Percentiles rank a stretch among this genome's conserved stretches.
These are phyloP conservation scores for Calonectria hongkongensis DNA, from an alignment of 2,329 filamentous ascomycete species.

Conservation along the genomic window DNA sequence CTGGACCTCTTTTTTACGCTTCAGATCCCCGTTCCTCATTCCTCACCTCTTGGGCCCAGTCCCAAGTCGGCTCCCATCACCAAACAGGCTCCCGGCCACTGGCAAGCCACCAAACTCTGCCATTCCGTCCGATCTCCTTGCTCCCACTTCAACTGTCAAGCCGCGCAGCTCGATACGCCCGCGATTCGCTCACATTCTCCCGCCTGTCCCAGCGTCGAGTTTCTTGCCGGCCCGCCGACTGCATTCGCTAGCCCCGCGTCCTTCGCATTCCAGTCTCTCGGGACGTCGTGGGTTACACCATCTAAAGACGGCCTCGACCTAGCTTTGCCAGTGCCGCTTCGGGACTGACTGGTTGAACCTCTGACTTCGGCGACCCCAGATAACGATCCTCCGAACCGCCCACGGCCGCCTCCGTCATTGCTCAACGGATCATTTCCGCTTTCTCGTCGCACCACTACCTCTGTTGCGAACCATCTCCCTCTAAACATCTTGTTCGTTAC, in stretches of 20 bases:
- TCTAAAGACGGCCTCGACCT: conserved; percentile 45
- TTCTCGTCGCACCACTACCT: conserved; percentile 25
- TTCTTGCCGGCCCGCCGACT: conserved; percentile 37
- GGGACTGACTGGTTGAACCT: conserved; percentile 46
- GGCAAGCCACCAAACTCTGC: conserved; percentile 52
- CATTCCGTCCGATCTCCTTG: conserved; percentile 38
- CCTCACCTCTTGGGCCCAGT: conserved; percentile 42
- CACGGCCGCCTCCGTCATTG: conserved; percentile 36
- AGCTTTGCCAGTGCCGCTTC: conserved; percentile 49
- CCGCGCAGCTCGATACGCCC: conserved; percentile 43
- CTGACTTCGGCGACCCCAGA: conserved; percentile 44
- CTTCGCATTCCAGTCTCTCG: conserved; percentile 53
- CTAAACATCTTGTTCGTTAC: conserved; percentile 25
- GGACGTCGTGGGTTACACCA: conserved; percentile 44
- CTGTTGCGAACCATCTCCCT: conserved; percentile 36
- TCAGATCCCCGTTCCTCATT: conserved; percentile 50
- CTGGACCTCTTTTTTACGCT: conserved; percentile 54
- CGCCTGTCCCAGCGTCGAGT: conserved; percentile 17
- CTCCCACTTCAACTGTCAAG: conserved; percentile 46
- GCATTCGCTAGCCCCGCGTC: conserved; percentile 47
- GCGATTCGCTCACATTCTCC: conserved; percentile 44
- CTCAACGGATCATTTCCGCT: conserved; percentile 44
- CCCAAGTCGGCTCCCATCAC: conserved; percentile 44
- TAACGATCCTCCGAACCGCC: conserved; percentile 18
- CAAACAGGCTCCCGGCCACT: conserved; percentile 50